A percentile compares a stretch with the other conserved stretches of the same genome.
Conservation (phyloP, 2,329 filamentous ascomycete species). For the Thielaviopsis musarum region DNA sequence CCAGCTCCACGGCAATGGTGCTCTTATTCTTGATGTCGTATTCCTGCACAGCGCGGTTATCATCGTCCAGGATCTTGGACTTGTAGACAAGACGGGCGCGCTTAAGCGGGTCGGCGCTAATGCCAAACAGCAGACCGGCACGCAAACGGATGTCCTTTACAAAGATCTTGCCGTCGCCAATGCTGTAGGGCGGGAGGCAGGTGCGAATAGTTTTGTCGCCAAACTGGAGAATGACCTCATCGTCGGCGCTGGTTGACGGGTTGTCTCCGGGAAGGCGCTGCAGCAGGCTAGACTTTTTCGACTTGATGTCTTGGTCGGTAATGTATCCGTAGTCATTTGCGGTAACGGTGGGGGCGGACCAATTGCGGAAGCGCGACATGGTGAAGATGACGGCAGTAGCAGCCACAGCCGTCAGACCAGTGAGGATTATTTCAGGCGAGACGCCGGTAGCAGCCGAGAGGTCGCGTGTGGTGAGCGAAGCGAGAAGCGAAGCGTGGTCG, state of each 20-base stretch:
- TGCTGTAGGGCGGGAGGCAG: slow-evolving; percentile 53
- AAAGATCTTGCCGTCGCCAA: slow-evolving; percentile 54
- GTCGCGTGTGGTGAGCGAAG: slow-evolving; percentile 32
- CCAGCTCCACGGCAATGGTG: slow-evolving; percentile 31
- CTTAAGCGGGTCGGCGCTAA: slow-evolving; percentile 50
- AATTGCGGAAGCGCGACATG: slow-evolving; percentile 34
- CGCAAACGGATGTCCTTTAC: slow-evolving; percentile 51
- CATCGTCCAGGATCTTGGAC: slow-evolving; percentile 34
- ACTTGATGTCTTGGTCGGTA: slow-evolving; percentile 54
- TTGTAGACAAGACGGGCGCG: slow-evolving; percentile 43
- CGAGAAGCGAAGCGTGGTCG: slow-evolving; percentile 20
- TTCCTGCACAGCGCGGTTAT: slow-evolving; percentile 34
- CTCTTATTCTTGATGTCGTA: slow-evolving; percentile 45
- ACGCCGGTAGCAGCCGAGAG: slow-evolving; percentile 33
- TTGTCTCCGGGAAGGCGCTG: background rate
- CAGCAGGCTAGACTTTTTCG: slow-evolving; percentile 11
- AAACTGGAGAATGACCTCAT: slow-evolving; percentile 6
- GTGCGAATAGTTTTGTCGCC: slow-evolving; percentile 5
- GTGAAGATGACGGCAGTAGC: slow-evolving; percentile 19
- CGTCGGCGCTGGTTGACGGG: background rate
- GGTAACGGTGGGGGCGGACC: slow-evolving; percentile 39
- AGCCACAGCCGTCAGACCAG: slow-evolving; percentile 30
- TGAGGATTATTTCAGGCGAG: slow-evolving; percentile 28
- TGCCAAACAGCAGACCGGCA: slow-evolving; percentile 47
- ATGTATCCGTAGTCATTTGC: slow-evolving; percentile 72